Conservation (phyloP, 306 rosid genomes). For the Potentilla sterilis region DNA sequence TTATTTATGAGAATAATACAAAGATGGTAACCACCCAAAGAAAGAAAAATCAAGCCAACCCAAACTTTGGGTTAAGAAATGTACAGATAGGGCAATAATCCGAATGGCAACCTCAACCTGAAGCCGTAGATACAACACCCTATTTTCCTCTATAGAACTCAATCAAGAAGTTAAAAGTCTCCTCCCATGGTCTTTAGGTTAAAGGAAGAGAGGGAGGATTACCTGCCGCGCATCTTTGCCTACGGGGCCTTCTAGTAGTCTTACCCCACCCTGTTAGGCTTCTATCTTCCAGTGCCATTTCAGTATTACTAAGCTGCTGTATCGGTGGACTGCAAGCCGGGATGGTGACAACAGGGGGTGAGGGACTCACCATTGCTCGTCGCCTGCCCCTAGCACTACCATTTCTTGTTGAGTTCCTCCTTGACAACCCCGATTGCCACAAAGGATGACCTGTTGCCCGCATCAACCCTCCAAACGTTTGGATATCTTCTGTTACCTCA, state of each 20-base stretch:
- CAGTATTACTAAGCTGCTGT: conserved; percentile 62
- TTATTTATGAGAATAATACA: conserved; percentile 80
- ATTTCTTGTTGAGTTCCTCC: conserved; percentile 77
- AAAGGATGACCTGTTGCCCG: conserved; percentile 70
- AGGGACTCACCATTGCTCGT: conserved; percentile 43
- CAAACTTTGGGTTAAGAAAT: conserved; percentile 50
- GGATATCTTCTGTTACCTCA: conserved; percentile 97
- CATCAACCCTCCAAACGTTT: conserved; percentile 92
- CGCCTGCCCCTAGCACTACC: conserved; percentile 86
- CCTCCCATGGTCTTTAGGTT: conserved; percentile 48
- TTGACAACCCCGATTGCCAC: conserved; percentile 74
- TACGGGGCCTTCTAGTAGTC: conserved; percentile 91
- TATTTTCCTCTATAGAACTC: conserved; percentile 54
- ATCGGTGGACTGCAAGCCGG: conserved; percentile 49
- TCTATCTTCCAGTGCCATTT: conserved; percentile 79
- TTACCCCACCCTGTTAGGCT: conserved; percentile 98
- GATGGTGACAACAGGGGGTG: conserved; percentile 39
- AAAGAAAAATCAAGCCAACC: conserved; percentile 66
- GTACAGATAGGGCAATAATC: conserved; percentile 57
- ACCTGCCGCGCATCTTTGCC: conserved; percentile 87
- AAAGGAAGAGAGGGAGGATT: conserved; percentile 58
- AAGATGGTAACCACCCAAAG: conserved; percentile 55
- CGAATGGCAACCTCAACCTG: conserved; percentile 44
- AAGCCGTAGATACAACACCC: conserved; percentile 46
- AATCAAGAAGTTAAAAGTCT: conserved; percentile 53